Percentiles rank a stretch among this genome's conserved stretches.
Evolutionary conservation across 2,329 filamentous ascomycete species (phyloP).

Genomic region (Chaetomium globosum): DNA sequence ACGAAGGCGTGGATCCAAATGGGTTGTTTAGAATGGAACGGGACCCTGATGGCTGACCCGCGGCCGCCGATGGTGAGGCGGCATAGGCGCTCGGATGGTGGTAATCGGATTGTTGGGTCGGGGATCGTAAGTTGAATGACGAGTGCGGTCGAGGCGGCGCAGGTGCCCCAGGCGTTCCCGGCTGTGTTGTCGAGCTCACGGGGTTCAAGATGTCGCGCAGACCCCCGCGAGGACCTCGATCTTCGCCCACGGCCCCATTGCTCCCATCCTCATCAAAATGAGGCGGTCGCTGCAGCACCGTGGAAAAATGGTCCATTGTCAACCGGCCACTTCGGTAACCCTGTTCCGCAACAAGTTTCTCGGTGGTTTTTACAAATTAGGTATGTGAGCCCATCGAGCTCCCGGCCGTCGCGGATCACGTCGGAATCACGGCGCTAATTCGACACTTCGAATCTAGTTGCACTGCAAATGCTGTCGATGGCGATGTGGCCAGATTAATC

Average conservation of each 20-base stretch:
- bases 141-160: constrained; percentile 45
- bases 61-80: constrained; percentile 39
- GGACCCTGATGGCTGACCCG: constrained; percentile 35
- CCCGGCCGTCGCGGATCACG: constrained; percentile 26
- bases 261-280: constrained; percentile 46
- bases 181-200: constrained; percentile 39
- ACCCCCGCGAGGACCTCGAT: constrained; percentile 44
- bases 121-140: constrained; percentile 55
- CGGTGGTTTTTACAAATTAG: constrained; percentile 32
- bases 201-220: constrained; percentile 53
- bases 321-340: constrained; percentile 24
- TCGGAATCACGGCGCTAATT: constrained; percentile 20
- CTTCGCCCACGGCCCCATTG: constrained; percentile 42
- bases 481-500: constrained; percentile 4
- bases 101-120: constrained; percentile 44
- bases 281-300: constrained; percentile 52
- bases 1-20: constrained; percentile 46
- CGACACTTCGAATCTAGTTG: constrained; percentile 14
- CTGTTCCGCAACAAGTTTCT: constrained; percentile 25
- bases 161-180: constrained; percentile 33
- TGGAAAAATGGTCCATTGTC: constrained; percentile 55
- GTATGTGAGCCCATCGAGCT: constrained; percentile 35
- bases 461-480: constrained; percentile 8
- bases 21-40: constrained; percentile 41
- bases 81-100: constrained; percentile 37